Conservation (phyloP, 495 filamentous ascomycete genomes). For the Penicillium cinerascens region DNA sequence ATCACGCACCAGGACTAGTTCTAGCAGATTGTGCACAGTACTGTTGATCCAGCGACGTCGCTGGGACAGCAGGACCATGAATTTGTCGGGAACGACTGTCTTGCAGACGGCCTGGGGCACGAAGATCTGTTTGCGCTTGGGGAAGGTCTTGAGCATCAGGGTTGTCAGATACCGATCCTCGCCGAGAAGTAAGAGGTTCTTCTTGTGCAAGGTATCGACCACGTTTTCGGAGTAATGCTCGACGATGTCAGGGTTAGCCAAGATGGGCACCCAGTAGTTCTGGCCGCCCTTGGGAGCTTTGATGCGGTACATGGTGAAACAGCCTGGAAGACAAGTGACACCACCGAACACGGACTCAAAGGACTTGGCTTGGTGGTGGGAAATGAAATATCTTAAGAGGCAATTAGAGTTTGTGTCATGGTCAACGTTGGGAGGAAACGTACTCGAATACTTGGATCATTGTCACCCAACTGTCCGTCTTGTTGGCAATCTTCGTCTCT, state of each 20-base stretch:
- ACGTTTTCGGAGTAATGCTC: slow-evolving; percentile 99
- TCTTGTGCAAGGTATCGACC: slow-evolving; percentile 97
- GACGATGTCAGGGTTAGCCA: slow-evolving; percentile 97
- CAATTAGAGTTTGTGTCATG: slow-evolving; percentile 11
- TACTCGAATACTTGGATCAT: slow-evolving; percentile 99
- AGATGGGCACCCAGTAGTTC: slow-evolving; percentile 99
- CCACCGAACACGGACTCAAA: slow-evolving; percentile 99
- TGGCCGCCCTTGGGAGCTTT: slow-evolving; percentile 97
- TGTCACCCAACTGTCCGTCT: slow-evolving; percentile 87
- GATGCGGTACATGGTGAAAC: slow-evolving; percentile 99
- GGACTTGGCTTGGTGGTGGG: slow-evolving; percentile 91
- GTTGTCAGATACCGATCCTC: slow-evolving; percentile 97
- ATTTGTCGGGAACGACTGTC: slow-evolving; percentile 90
- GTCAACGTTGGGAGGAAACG: slow-evolving; percentile 8
- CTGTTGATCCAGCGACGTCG: slow-evolving; percentile 98
- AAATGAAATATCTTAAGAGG: slow-evolving; percentile 76
- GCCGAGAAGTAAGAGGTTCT: slow-evolving; percentile 91
- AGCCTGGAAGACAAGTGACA: slow-evolving; percentile 97
- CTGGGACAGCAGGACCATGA: slow-evolving; percentile 89
- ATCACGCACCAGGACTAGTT: slow-evolving; percentile 91
- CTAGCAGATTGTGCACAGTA: slow-evolving; percentile 98
- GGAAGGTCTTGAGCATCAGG: slow-evolving; percentile 97
- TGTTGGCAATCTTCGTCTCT: slow-evolving; percentile 99
- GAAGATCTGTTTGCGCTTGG: slow-evolving; percentile 98
- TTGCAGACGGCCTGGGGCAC: slow-evolving; percentile 99